These are phyloP conservation scores for Arthrobotrys sinensis DNA, from an alignment of 2,329 filamentous ascomycete species.

Conservation along the genomic window DNA sequence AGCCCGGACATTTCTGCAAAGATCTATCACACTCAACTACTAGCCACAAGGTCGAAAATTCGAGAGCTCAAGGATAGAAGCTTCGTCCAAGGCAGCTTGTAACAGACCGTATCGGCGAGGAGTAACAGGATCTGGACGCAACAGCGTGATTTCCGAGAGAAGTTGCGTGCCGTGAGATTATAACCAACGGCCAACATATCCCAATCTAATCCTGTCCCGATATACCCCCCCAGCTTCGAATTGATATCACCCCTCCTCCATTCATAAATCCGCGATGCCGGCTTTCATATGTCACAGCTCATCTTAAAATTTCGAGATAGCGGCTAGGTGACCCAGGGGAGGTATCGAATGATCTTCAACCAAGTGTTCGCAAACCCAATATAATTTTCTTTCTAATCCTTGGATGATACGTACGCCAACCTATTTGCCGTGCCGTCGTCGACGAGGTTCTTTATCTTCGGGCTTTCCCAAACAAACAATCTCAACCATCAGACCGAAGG, in stretches of 20 bases:
- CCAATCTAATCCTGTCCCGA: slow-evolving; percentile 6
- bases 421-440: slow-evolving; percentile 40
- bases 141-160: slow-evolving; percentile 24
- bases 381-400: slow-evolving; percentile 33
- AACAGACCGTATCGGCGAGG: slow-evolving; percentile 16
- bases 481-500: slow-evolving; percentile 23
- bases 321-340: slow-evolving; percentile 22
- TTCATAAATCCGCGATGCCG: slow-evolving; percentile 19
- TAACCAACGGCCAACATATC: slow-evolving; percentile 32
- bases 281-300: slow-evolving; percentile 29
- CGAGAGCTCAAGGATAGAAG: slow-evolving; percentile 8
- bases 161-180: slow-evolving; percentile 27
- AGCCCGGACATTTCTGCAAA: slow-evolving; percentile 19
- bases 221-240: slow-evolving; percentile 26
- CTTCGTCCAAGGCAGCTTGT: slow-evolving; percentile 19
- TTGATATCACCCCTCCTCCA: slow-evolving; percentile 5
- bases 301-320: slow-evolving; percentile 37
- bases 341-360: slow-evolving; percentile 37
- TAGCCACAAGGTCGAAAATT: slow-evolving; percentile 27
- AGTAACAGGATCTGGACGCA: slow-evolving; percentile 9
- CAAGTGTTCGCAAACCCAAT: slow-evolving; percentile 36
- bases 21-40: slow-evolving; percentile 24
- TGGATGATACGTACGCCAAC: slow-evolving; percentile 36
- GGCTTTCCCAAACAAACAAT: slow-evolving; percentile 12
- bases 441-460: slow-evolving; percentile 31